phyloP scores from a whole-genome alignment of 768 basidiomycete genomes.

The Tricholoma hemisulphureum region DNA sequence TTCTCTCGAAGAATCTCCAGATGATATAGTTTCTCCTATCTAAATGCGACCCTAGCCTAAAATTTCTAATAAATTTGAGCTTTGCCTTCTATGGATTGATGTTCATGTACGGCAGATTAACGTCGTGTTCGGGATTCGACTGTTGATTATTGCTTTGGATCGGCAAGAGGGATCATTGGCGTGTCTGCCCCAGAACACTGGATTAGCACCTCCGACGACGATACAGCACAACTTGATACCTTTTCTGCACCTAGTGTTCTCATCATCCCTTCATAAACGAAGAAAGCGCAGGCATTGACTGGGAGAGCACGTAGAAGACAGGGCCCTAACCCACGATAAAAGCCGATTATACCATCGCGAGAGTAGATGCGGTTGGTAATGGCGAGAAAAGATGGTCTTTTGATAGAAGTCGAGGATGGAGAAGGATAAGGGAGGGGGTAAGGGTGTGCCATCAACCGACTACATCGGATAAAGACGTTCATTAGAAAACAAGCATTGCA shows the following conservation, averaged over 20 bases:
- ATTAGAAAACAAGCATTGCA: conserved; percentile 5
- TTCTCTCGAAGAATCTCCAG: neutral
- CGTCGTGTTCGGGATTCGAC: neutral
- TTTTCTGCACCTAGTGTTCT: conserved; percentile 62
- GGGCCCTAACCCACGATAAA: conserved; percentile 66
- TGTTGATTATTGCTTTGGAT: neutral
- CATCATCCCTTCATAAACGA: conserved; percentile 78
- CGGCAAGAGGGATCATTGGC: conserved; percentile 35
- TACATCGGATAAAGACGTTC: conserved; percentile 24
- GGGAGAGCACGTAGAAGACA: conserved; percentile 74
- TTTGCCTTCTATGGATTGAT: neutral
- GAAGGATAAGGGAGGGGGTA: conserved; percentile 44
- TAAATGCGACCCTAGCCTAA: conserved; percentile 1
- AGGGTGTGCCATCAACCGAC: conserved; percentile 66
- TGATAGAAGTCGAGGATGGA: conserved; percentile 20
- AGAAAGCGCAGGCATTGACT: conserved; percentile 73
- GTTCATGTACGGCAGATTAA: neutral
- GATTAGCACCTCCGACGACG: neutral
- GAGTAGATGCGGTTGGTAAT: conserved; percentile 54
- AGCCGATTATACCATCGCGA: conserved; percentile 53
- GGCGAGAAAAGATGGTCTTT: conserved; percentile 45
- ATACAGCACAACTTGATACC: conserved; percentile 32
- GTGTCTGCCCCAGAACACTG: conserved; percentile 37
- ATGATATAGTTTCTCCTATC: neutral
- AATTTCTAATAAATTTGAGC: neutral